Evolutionary conservation across 257 asterid species (phyloP), one percentile per base, ranked within the genome.

Genomic region (Cruciata laevipes): DNA sequence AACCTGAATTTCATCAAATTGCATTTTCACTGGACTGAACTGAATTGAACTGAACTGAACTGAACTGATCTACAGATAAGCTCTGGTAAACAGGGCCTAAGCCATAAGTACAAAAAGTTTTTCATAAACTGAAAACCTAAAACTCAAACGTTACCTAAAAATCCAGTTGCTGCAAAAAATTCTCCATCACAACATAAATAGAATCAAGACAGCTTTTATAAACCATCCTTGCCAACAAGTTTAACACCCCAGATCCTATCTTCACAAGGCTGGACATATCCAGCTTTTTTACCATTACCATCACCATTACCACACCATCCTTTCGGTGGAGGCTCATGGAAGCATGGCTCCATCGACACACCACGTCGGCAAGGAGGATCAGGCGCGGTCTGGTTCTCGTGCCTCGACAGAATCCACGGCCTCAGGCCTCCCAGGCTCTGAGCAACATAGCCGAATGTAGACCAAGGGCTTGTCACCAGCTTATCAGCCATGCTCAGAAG

Each of bases 391-490:
- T 33, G 63, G 69, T 86, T 84, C 25, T 82, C 81, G 3, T 88
- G 77, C 84, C 81, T 82, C 79, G 77, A 68, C 11, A 90, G 76
- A 73, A 90, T 84, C 96, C 95, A 90, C 0, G 96, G 96, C 82
- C 71, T 84, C 73, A 88, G 5, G 47, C 90, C 95, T 58, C 97
- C 96, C 20, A 88, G 89, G 32, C 97, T 85, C 56, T 90, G 95
- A 35, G 96, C 97, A 70, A 88, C 96, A 69, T 88, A 88, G 5
- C 96, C 97, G 47, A 88, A 90, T 35, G 96, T 90, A 0, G 96
- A 87, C 89, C 86, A 84, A 17, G 92, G 74, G 49, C 90, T 90
- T 9, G 95, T 90, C 12, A 86, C 90, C 80, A 88, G 38, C 71
- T 85, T 90, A 72, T 90, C 97, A 11, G 80, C 81, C 63, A 88